These are phyloP conservation scores for Komagataella mondaviorum DNA, from an alignment of 805 yeast species.

Conservation along the genomic window DNA sequence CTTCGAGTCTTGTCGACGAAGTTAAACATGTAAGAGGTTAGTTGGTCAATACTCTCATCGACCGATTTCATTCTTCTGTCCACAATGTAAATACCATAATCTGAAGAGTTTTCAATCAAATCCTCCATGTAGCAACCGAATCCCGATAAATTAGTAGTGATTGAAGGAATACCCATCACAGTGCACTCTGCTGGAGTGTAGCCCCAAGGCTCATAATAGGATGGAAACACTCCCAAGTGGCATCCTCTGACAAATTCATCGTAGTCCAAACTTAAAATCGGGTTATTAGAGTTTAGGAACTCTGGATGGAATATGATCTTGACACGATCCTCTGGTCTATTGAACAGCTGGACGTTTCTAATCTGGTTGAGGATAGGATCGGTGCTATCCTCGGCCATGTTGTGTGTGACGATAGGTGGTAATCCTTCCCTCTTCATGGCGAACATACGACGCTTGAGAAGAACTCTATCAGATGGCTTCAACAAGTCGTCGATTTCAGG, in stretches of 20 bases:
- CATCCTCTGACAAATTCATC: slow-evolving; percentile 98
- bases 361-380: slow-evolving; percentile 91
- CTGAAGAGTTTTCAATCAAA: slow-evolving; percentile 83
- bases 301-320: slow-evolving; percentile 97
- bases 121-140: slow-evolving; percentile 99
- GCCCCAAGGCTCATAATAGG: slow-evolving; percentile 99
- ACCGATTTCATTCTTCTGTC: slow-evolving; percentile 88
- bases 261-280: slow-evolving; percentile 83
- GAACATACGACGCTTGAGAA: slow-evolving; percentile 82
- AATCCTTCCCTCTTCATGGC: slow-evolving; percentile 81
- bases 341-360: slow-evolving; percentile 83
- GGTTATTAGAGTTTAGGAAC: slow-evolving; percentile 87
- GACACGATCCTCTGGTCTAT: slow-evolving; percentile 80
- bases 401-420: slow-evolving; percentile 95
- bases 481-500: slow-evolving; percentile 71
- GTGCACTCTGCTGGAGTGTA: slow-evolving; percentile 99
- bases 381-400: slow-evolving; percentile 82
- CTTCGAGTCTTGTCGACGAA: slow-evolving; percentile 84
- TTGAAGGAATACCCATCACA: slow-evolving; percentile 97
- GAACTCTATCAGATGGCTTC: slow-evolving; percentile 76
- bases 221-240: slow-evolving; percentile 96
- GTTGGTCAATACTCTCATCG: slow-evolving; percentile 86
- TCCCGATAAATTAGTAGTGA: slow-evolving; percentile 91
- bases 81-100: slow-evolving; percentile 94
- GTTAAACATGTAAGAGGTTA: slow-evolving; percentile 80